Conservation (phyloP, 2,329 filamentous ascomycete species). For the Xylariomycetidae sp. region DNA sequence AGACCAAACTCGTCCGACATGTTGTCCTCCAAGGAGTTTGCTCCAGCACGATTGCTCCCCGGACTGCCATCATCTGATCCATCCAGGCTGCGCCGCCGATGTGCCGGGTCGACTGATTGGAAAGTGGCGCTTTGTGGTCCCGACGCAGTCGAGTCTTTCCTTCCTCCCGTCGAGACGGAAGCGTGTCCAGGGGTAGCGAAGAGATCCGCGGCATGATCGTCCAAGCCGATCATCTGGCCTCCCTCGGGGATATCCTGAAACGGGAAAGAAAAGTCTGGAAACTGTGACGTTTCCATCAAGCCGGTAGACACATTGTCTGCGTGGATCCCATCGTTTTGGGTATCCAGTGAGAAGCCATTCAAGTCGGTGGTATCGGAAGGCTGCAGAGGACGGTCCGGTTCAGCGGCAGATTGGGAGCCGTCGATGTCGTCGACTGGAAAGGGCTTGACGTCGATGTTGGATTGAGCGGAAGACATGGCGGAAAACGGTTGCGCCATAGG, state of each 20-base stretch:
- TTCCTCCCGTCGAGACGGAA: slow-evolving; percentile 30
- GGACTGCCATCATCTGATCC: slow-evolving; percentile 40
- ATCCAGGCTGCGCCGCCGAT: slow-evolving; percentile 25
- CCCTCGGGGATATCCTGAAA: slow-evolving; percentile 40
- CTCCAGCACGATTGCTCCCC: slow-evolving; percentile 36
- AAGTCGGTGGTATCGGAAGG: slow-evolving; percentile 27
- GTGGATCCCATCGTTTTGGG: slow-evolving; percentile 26
- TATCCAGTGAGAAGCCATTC: slow-evolving; percentile 32
- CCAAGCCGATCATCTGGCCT: slow-evolving; percentile 34
- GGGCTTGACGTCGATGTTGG: slow-evolving; percentile 27
- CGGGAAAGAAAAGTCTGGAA: slow-evolving; percentile 48
- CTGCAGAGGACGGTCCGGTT: slow-evolving; percentile 24
- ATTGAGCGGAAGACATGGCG: slow-evolving; percentile 36
- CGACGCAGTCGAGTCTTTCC: slow-evolving; percentile 31
- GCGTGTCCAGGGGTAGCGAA: slow-evolving; percentile 22
- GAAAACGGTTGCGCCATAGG: too few species aligned
- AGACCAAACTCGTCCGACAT: slow-evolving; percentile 55
- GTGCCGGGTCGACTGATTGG: slow-evolving; percentile 16
- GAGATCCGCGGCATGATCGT: slow-evolving; percentile 28
- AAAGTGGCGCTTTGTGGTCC: slow-evolving; percentile 30
- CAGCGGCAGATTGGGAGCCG: slow-evolving; percentile 26
- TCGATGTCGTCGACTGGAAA: slow-evolving; percentile 29
- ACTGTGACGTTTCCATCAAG: slow-evolving; percentile 42
- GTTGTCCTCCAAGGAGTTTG: slow-evolving; percentile 46
- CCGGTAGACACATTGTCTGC: slow-evolving; percentile 25